Conservation (phyloP, 495 filamentous ascomycete genomes). For the Talaromyces trachyspermus region DNA sequence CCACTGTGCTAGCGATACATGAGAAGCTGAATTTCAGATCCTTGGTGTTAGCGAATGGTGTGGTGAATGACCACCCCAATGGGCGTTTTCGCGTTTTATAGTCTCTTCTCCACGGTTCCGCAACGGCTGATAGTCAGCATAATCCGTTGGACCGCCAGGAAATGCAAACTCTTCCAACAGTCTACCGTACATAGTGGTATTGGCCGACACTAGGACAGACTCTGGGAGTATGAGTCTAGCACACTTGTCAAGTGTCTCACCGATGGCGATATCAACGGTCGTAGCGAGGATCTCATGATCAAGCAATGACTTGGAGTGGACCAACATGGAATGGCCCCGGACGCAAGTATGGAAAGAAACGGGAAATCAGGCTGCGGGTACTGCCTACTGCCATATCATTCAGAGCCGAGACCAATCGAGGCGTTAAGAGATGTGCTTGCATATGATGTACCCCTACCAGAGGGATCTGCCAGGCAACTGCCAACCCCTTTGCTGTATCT, state of each 20-base stretch:
- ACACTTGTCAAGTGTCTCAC: constrained; percentile 78
- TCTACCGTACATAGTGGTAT: constrained; percentile 69
- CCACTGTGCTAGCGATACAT: constrained; percentile 49
- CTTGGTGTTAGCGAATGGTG: constrained; percentile 45
- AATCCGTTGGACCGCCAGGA: constrained; percentile 37
- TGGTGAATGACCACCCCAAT: constrained; percentile 53
- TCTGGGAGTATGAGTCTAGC: constrained; percentile 65
- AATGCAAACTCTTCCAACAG: constrained; percentile 68
- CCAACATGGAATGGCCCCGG: constrained; percentile 87
- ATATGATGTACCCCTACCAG: constrained; percentile 89
- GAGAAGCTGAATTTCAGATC: constrained; percentile 57
- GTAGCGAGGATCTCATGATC: constrained; percentile 66
- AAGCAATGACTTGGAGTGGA: constrained; percentile 57
- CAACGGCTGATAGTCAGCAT: constrained; percentile 52
- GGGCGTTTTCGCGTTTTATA: constrained; percentile 25
- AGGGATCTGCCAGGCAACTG: constrained; percentile 73
- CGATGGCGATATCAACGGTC: constrained; percentile 69
- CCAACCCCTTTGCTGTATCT: constrained; percentile 81
- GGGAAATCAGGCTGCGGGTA: constrained; percentile 49
- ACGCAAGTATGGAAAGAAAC: constrained; percentile 84
- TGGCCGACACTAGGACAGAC: constrained; percentile 30
- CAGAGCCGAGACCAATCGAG: constrained; percentile 66
- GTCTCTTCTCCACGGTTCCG: constrained; percentile 44
- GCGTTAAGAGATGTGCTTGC: constrained; percentile 91
- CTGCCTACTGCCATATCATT: constrained; percentile 6